A percentile compares a stretch with the other conserved stretches of the same genome.
Conservation (phyloP, 805 yeast species). For the Komagataella ulmi region DNA sequence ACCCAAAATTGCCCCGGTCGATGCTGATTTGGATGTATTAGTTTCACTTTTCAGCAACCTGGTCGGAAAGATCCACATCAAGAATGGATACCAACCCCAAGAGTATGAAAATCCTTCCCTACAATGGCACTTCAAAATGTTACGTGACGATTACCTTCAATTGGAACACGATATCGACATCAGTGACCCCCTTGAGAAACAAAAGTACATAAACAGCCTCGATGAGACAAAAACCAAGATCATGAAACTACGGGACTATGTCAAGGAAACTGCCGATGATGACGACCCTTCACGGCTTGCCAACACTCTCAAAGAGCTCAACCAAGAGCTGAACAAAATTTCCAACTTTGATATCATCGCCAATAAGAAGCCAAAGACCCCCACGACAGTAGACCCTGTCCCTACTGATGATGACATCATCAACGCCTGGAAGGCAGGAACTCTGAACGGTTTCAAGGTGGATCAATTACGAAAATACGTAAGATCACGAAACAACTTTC, state of each 20-base stretch:
- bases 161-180: slow-evolving; percentile 19
- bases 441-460: slow-evolving; percentile 23
- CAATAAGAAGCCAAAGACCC: slow-evolving; percentile 6
- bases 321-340: slow-evolving; percentile 10
- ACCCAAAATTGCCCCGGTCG: slow-evolving; percentile 5
- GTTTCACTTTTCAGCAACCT: slow-evolving; percentile 14
- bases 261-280: slow-evolving; percentile 2
- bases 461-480: slow-evolving; percentile 28
- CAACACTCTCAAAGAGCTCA: slow-evolving; percentile 9
- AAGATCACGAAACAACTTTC: slow-evolving; percentile 18
- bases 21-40: slow-evolving; percentile 10
- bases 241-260: slow-evolving; percentile 2
- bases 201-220: slow-evolving; percentile 2
- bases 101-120: slow-evolving; percentile 54
- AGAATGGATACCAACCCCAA: slow-evolving; percentile 38
- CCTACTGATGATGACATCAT: slow-evolving; percentile 25
- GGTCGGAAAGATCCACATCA: slow-evolving; percentile 26
- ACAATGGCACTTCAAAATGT: slow-evolving; percentile 48
- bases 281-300: slow-evolving; percentile 1
- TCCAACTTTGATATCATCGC: slow-evolving; percentile 8
- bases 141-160: slow-evolving; percentile 58
- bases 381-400: slow-evolving; percentile 4
- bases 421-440: slow-evolving; percentile 24
- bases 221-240: slow-evolving; percentile 4
- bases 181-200: slow-evolving; percentile 1